Percentiles rank a stretch among this genome's conserved stretches.
Evolutionary conservation across 169 alveolate genomes (phyloP).

Genomic region (Cystoisospora suis): DNA sequence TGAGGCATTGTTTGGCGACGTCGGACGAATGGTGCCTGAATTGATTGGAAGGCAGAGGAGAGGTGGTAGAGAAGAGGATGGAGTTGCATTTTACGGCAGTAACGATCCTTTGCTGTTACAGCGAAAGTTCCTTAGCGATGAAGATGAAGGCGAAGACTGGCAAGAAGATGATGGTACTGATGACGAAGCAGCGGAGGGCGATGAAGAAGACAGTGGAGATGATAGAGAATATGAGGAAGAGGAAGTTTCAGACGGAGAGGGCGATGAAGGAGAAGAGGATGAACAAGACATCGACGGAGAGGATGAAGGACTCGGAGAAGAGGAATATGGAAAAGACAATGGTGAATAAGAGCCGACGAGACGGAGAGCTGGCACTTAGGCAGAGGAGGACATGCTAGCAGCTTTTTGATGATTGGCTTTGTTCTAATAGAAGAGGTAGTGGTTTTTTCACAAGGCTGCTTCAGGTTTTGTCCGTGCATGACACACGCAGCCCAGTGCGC

Average conservation of each 20-base stretch:
- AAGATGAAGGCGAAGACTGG: not conserved
- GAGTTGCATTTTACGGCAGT: constrained; percentile 41
- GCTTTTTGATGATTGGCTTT: too few relatives aligned
- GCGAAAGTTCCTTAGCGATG: constrained; percentile 4
- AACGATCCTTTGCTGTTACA: constrained; percentile 25
- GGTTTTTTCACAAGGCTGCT: too few relatives aligned
- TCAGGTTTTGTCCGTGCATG: too few relatives aligned
- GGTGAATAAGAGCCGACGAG: too few relatives aligned
- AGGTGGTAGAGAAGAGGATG: constrained; percentile 25
- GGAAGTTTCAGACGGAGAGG: not conserved
- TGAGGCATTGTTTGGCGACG: constrained; percentile 45
- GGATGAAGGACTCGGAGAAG: not conserved
- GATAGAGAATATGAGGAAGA: not conserved
- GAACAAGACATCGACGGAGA: not conserved
- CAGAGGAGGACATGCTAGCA: too few relatives aligned
- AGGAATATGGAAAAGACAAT: too few relatives aligned
- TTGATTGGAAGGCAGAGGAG: constrained; percentile 4
- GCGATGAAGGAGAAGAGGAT: not conserved
- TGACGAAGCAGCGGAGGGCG: too few relatives aligned
- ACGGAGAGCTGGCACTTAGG: too few relatives aligned
- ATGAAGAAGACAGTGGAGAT: too few relatives aligned
- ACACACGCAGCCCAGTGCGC: too few relatives aligned
- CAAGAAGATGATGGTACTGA: not conserved
- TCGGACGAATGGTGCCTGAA: constrained; percentile 22
- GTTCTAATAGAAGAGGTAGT: too few relatives aligned